Evolutionary conservation across 2,329 filamentous ascomycete genomes (phyloP), one percentile per base, ranked within the genome.

Genomic region (Parafenestella ontariensis): DNA sequence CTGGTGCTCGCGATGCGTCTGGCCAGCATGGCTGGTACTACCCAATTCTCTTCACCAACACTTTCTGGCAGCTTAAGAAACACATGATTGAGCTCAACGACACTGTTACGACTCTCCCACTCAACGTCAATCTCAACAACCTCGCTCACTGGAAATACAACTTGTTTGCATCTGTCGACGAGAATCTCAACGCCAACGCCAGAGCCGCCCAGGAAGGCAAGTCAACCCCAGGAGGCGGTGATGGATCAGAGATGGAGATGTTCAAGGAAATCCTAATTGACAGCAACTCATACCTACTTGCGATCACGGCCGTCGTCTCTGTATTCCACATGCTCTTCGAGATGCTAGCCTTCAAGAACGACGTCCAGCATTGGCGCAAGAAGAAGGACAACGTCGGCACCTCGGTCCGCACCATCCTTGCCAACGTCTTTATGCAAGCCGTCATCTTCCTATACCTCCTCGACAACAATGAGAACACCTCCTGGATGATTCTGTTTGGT

Each of bases 331-430:
- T 96, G 84, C 82, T 99, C 65, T 94, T 99, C 61, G 95, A 99
- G 78, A 93, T 90, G 71, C 85, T 99, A 29, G 95, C 95, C 1
- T 99, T 99, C 81, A 96, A 96, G 71, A 96, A 90, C 73, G 95
- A 99, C 74, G 96, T 99, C 74, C 83, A 92, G 44, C 95, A 99
- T 78, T 99, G 95, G 87, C 91, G 93, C 73, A 97, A 98, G 82
- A 99, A 99, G 89, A 99, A 99, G 83, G 96, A 98, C 80, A 95
- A 96, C 54, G 90, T 99, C 24, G 95, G 95, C 60, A 96, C 96
- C 41, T 97, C 93, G 1, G 90, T 99, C 56, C 92, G 95, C 52
- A 96, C 94, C 28, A 99, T 99, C 70, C 82, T 99, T 52, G 92
- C 91, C 74, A 99, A 98, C 71, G 93, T 98, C 58, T 93, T 98